Percentiles rank a stretch among this genome's conserved stretches.
Evolutionary conservation across 805 yeast species (phyloP).

Genomic region (Kluyveromyces aestuarii): DNA sequence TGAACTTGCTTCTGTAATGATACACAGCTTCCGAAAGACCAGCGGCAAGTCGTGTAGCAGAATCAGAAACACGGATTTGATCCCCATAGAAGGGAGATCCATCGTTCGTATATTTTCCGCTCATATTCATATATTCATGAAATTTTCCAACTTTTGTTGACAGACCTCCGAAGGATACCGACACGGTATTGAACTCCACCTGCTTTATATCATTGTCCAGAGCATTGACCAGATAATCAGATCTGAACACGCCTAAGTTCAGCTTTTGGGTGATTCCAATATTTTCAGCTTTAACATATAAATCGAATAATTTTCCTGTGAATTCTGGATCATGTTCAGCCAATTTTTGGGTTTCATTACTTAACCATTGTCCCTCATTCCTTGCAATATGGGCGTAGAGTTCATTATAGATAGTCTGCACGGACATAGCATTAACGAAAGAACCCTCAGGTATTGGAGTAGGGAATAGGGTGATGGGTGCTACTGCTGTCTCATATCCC

Average conservation of each 20-base stretch:
- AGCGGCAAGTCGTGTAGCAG: constrained; percentile 49
- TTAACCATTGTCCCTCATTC: constrained; percentile 55
- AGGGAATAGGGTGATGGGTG: constrained; percentile 88
- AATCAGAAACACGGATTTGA: constrained; percentile 55
- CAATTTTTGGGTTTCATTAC: constrained; percentile 42
- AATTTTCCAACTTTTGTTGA: constrained; percentile 70
- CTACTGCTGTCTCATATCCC: constrained; percentile 40
- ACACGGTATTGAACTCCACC: constrained; percentile 92
- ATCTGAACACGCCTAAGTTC: constrained; percentile 77
- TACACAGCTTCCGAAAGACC: constrained; percentile 62
- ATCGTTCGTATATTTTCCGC: constrained; percentile 45
- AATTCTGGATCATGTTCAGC: constrained; percentile 60
- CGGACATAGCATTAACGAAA: constrained; percentile 55
- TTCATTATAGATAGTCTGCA: constrained; percentile 63
- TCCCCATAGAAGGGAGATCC: constrained; percentile 36
- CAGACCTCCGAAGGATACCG: constrained; percentile 91
- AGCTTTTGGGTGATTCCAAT: constrained; percentile 52
- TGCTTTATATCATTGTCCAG: constrained; percentile 57
- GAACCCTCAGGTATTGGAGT: constrained; percentile 71
- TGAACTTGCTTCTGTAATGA: constrained; percentile 34
- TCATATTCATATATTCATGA: constrained; percentile 55
- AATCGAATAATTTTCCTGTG: constrained; percentile 67
- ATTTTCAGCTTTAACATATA: constrained; percentile 42
- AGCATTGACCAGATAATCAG: constrained; percentile 71
- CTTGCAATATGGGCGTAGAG: constrained; percentile 58